Conservation (phyloP, 1,284 basidiomycete genomes). For the Xanthoconium separans region DNA sequence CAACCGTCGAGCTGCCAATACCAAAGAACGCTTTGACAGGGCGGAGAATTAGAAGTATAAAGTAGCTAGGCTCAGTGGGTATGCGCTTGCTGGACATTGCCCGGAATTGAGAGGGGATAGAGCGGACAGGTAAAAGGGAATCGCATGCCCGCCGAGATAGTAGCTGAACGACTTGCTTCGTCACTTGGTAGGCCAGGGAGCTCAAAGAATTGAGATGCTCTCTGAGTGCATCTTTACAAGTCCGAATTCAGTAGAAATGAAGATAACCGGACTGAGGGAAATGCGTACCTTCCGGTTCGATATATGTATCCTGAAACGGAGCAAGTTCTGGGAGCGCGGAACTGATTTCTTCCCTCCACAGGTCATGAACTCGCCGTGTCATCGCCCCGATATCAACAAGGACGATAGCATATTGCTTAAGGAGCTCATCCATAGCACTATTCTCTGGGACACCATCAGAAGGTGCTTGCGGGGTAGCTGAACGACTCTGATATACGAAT, state of each 20-base stretch:
- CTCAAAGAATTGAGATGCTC: slow-evolving; percentile 49
- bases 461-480: slow-evolving; percentile 50
- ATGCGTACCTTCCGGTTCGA: slow-evolving; percentile 51
- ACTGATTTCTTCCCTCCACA: slow-evolving; percentile 70
- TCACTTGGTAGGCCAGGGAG: slow-evolving; percentile 52
- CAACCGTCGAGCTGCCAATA: slow-evolving; percentile 51
- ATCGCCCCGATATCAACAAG: slow-evolving; percentile 66
- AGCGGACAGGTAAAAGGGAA: slow-evolving; percentile 82
- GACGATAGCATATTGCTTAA: slow-evolving; percentile 62
- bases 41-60: slow-evolving; percentile 77
- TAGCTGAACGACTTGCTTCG: slow-evolving; percentile 67
- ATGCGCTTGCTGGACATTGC: slow-evolving; percentile 73
- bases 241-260: not conserved
- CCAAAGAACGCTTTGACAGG: slow-evolving; percentile 82
- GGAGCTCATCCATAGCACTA: slow-evolving; percentile 56
- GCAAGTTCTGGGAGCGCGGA: slow-evolving; percentile 48
- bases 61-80: slow-evolving; percentile 80
- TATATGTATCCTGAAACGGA: slow-evolving; percentile 29
- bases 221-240: slow-evolving; percentile 54
- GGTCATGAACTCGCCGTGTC: slow-evolving; percentile 44
- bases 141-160: slow-evolving; percentile 81
- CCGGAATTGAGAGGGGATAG: slow-evolving; percentile 85
- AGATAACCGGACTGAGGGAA: not conserved
- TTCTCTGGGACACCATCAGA: slow-evolving; percentile 53
- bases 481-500: slow-evolving; percentile 35